Base-by-base conservation (phyloP, 2,329 filamentous ascomycete genomes). In the Colletotrichum sp. region DNA sequence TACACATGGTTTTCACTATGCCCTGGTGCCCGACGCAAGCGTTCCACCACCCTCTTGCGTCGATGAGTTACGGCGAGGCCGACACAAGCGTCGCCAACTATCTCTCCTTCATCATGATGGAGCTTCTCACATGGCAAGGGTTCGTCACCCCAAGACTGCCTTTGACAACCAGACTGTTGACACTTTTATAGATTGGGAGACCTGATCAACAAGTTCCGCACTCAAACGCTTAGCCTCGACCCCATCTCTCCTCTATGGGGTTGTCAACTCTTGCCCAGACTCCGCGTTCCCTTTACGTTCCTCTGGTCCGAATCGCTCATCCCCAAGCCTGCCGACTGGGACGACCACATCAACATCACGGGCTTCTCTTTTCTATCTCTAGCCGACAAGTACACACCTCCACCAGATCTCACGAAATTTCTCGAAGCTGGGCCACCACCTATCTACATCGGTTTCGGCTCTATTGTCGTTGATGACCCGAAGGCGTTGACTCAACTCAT, bases 81-180 rank as follows among this genome's bases (percentile, higher is more conserved):
- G 92, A 94, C 77, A 85, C 87, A 2, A 89, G 88, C 5, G 86
- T 92, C 5, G 91, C 92, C 1, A 95, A 95, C 77, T 94, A 92
- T 80, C 89, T 94, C 26, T 92, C 91, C 1, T 94, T 94, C 78
- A 89, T 90, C 26, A 87, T 95, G 72, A 92, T 95, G 30, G 93
- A 95, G 73, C 90, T 94, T 83, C 86, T 95, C 81, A 94, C 94
- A 4, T 95, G 93, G 93, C 93, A 95, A 85, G 93, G 93, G 83
- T 85, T 72, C 66, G 59, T 81, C 2, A 21, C 10, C n/a, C 24
- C 8, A 8, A 18, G 21, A 3, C 21, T 3, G 21, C 6, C 10
- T 24, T 34, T 12, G 3, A 1, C 7, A 52, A 13, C 6, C 16
- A 9, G n/a, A 60, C 8, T 4, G 24, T 63, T 76, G n/a, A 73